Evolutionary conservation across 768 basidiomycete species (phyloP).

Genomic region (Mycena latifolia): DNA sequence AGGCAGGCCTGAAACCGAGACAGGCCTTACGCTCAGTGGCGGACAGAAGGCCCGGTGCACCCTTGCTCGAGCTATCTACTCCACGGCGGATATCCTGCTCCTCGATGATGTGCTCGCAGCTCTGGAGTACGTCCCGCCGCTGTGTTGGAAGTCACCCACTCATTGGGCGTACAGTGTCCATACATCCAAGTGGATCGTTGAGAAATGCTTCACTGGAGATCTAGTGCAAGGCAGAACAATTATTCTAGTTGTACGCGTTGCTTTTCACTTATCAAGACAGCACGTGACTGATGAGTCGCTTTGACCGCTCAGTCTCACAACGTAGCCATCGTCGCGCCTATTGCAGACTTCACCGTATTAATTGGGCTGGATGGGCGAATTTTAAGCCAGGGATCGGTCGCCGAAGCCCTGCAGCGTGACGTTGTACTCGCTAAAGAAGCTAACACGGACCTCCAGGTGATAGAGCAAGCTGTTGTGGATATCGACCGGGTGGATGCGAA

Average conservation of each 20-base stretch:
- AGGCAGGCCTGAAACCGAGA: no score
- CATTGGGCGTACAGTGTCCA: conserved; percentile 48
- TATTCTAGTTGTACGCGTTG: conserved; percentile 47
- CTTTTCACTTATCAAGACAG: no score
- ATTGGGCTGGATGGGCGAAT: conserved; percentile 58
- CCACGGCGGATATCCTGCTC: conserved; percentile 54
- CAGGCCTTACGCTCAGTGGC: conserved; percentile 55
- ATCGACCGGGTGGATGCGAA: conserved; percentile 1
- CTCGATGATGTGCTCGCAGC: conserved; percentile 63
- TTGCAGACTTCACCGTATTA: conserved; percentile 60
- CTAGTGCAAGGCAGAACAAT: conserved; percentile 57
- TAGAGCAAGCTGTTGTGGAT: conserved; percentile 33
- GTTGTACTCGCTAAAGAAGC: conserved; percentile 57
- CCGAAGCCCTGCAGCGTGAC: conserved; percentile 54
- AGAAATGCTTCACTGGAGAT: conserved; percentile 60
- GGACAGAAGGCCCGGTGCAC: conserved; percentile 62
- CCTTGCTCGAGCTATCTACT: conserved; percentile 60
- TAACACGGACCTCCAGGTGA: conserved; percentile 51
- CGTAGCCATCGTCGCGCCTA: conserved; percentile 55
- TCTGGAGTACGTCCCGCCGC: conserved; percentile 33
- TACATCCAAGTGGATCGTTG: conserved; percentile 65
- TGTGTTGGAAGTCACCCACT: not conserved
- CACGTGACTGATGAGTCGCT: not conserved
- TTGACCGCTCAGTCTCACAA: conserved; percentile 53
- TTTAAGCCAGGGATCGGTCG: conserved; percentile 54